Evolutionary conservation across 495 filamentous ascomycete species (phyloP), one percentile per base, ranked within the genome.

Genomic region (Penicillium simplicissimum): DNA sequence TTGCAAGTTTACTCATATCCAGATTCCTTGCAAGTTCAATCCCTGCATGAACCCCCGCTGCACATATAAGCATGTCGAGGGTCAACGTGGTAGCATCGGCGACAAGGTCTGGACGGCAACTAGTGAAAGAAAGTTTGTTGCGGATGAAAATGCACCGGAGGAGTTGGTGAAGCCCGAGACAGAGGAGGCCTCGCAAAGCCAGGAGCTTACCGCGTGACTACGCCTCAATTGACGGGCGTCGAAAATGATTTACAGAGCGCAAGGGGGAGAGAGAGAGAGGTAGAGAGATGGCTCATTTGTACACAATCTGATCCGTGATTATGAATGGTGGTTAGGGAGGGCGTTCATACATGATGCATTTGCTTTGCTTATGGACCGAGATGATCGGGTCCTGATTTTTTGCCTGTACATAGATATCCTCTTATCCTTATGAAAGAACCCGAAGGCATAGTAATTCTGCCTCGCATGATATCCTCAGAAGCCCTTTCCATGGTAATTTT

Each of bases 51-150:
- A 97, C 69, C 82, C 86, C 14, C 81, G 72, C 55, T 99, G 95
- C 71, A 80, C 87, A 23, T 98, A 91, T 82, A 93, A 93, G 73
- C 95, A 99, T 74, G 87, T 85, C 21, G 95, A 97, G 59, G 96
- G 96, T 28, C 96, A 98, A 73, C 68, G 87, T 74, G 80, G 84
- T 28, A 80, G 81, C n/a, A 92, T 91, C 75, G 79, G 87, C 40
- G 91, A 97, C 75, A 97, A 95, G 74, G 92, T 96, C 21, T 98
- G 95, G 95, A 90, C 86, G 35, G 81, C 90, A 71, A 59, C 91
- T 93, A 97, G 93, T 72, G 93, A 98, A 71, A 81, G 94, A 63
- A 97, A 96, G 66, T 97, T 97, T 79, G 86, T 96, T 49, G 84
- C 84, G n/a, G 85, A 91, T 37, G 84, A 84, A 64, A 76, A 71